Evolutionary conservation across 345 rosid genomes (phyloP).

Genomic region (Carallia pectinifolia): DNA sequence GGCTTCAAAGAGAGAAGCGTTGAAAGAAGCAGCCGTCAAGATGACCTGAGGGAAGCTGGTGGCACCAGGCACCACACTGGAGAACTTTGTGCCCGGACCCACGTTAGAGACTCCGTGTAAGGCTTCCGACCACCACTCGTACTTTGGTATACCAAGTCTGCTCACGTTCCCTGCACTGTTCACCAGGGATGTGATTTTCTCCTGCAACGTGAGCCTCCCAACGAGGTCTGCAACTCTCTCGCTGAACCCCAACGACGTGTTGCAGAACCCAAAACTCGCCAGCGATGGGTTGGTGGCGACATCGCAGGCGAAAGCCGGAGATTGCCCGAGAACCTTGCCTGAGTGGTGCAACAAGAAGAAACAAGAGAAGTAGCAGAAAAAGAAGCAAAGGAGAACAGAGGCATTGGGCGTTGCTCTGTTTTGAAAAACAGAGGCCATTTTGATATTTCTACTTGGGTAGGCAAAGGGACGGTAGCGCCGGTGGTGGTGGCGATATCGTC

Average conservation of each 20-base stretch:
- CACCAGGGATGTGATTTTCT: constrained; percentile 64
- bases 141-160: constrained; percentile 75
- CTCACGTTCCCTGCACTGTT: constrained; percentile 51
- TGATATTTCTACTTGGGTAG: too few species aligned
- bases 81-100: constrained; percentile 73
- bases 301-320: constrained; percentile 81
- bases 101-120: constrained; percentile 86
- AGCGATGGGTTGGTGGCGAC: constrained; percentile 44
- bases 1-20: constrained; percentile 68
- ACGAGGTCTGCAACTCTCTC: constrained; percentile 77
- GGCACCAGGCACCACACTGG: constrained; percentile 68
- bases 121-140: constrained; percentile 99
- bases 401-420: constrained; percentile 27
- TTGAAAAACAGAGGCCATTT: constrained; percentile 20
- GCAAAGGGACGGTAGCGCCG: background rate
- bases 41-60: constrained; percentile 97
- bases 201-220: constrained; percentile 68
- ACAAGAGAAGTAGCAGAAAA: too few species aligned
- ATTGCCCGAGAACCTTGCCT: constrained; percentile 26
- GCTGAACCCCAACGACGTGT: constrained; percentile 33
- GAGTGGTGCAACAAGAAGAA: background rate
- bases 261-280: constrained; percentile 56
- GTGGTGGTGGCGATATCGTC: background rate
- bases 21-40: constrained; percentile 89
- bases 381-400: constrained; percentile 39